phyloP scores from a whole-genome alignment of 208 protist genomes.

The Crithidia fasciculata region DNA sequence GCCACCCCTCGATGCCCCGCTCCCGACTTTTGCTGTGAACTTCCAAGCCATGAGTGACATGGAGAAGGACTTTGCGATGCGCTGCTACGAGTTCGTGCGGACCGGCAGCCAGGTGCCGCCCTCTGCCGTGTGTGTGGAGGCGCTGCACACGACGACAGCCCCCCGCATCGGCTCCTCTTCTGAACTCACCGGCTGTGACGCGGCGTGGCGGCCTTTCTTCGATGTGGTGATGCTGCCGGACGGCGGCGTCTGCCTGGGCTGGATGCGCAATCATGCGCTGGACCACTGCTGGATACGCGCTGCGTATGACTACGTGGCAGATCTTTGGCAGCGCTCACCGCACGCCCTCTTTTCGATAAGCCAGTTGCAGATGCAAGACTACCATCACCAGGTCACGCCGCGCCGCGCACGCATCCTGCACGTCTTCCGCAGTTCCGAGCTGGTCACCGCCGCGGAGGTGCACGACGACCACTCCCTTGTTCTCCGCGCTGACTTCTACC shows the following conservation, averaged over 20 bases:
- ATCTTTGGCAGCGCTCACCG: conserved; percentile 21
- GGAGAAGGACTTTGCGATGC: conserved; percentile 10
- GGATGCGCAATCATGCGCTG: conserved; percentile 24
- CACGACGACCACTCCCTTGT: not conserved
- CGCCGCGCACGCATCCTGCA: not conserved
- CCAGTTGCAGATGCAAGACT: not conserved
- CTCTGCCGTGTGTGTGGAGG: not conserved
- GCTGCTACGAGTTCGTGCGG: conserved; percentile 11
- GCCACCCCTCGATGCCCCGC: not conserved
- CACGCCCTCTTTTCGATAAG: not conserved
- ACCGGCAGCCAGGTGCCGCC: not conserved
- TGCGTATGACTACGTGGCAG: conserved; percentile 14
- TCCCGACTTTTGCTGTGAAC: not conserved
- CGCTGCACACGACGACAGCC: not conserved
- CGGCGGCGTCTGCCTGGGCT: conserved; percentile 15
- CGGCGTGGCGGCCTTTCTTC: conserved; percentile 20
- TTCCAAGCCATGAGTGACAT: conserved; percentile 11
- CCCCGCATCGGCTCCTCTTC: not conserved
- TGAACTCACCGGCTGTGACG: not conserved
- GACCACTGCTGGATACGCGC: conserved; percentile 14
- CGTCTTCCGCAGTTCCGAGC: conserved; percentile 1
- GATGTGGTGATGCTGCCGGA: conserved; percentile 25
- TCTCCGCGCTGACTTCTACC: too few species aligned
- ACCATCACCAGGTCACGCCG: not conserved
- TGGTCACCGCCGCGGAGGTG: conserved; percentile 4